A percentile compares a stretch with the other conserved stretches of the same genome.
Evolutionary conservation across 2,329 filamentous ascomycete species (phyloP).

Genomic region (Raffaelea albimanens): DNA sequence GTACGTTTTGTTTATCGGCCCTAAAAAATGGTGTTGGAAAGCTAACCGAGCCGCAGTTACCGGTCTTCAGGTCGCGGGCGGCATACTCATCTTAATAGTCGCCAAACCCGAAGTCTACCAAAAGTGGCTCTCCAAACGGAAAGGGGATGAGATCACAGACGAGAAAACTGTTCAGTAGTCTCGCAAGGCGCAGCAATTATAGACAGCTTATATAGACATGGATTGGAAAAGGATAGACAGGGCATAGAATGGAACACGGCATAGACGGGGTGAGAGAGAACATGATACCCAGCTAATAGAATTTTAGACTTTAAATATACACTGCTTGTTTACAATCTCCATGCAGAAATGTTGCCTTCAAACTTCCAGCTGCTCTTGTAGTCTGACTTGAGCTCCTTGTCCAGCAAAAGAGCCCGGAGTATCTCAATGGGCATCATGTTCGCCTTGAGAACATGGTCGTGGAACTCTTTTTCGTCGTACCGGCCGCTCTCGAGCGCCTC

Average conservation of each 20-base stretch:
- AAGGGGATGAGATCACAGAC: too few relatives aligned
- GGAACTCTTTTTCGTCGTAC: conserved; percentile 43
- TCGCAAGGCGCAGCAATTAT: too few relatives aligned
- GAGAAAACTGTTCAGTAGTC: too few relatives aligned
- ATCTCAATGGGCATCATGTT: conserved; percentile 48
- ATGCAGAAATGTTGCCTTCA: neutral
- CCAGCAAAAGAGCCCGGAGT: conserved; percentile 36
- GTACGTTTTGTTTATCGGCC: neutral
- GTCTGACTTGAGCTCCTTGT: conserved; percentile 29
- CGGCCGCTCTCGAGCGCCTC: conserved; percentile 31
- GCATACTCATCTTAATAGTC: neutral
- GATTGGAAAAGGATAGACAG: too few relatives aligned
- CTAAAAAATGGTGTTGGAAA: neutral
- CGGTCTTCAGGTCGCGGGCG: neutral
- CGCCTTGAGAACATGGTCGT: conserved; percentile 40
- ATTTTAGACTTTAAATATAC: too few relatives aligned
- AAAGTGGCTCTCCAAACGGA: too few relatives aligned
- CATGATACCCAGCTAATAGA: too few relatives aligned
- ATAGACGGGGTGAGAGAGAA: too few relatives aligned
- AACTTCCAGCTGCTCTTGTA: conserved; percentile 42
- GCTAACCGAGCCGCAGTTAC: neutral
- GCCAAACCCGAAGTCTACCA: neutral
- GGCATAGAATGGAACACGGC: too few relatives aligned
- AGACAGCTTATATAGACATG: too few relatives aligned
- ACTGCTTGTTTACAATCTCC: too few relatives aligned